Conservation (phyloP, 2,329 filamentous ascomycete species). For the Pezicula rhizophila region DNA sequence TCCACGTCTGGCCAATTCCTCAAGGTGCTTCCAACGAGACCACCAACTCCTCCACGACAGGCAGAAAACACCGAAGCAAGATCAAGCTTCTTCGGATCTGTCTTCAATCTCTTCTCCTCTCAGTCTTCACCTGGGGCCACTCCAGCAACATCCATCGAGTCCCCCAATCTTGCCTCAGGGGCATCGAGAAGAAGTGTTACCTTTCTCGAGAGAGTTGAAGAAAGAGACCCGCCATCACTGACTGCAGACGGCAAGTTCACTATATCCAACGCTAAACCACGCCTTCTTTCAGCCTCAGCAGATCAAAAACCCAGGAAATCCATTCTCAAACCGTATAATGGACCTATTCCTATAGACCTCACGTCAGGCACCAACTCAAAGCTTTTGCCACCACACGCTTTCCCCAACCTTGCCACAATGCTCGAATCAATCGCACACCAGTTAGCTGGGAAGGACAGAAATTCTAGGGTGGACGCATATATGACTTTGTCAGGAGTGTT, state of each 20-base stretch:
- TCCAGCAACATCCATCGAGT: conserved; percentile 29
- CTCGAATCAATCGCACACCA: conserved; percentile 79
- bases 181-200: conserved; percentile 49
- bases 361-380: conserved; percentile 11
- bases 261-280: conserved; percentile 4
- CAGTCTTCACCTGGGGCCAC: conserved; percentile 10
- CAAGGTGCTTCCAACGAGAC: conserved; percentile 50
- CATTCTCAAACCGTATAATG: conserved; percentile 70
- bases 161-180: conserved; percentile 12
- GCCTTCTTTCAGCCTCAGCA: conserved; percentile 21
- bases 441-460: conserved; percentile 67
- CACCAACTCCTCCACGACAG: conserved; percentile 59
- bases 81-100: conserved; percentile 15
- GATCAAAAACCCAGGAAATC: conserved; percentile 56
- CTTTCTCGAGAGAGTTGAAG: conserved; percentile 53
- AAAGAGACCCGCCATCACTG: conserved; percentile 38
- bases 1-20: conserved; percentile 27
- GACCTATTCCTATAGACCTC: conserved; percentile 9
- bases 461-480: conserved; percentile 79
- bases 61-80: conserved; percentile 30
- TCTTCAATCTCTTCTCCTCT: conserved; percentile 29
- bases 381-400: conserved; percentile 20
- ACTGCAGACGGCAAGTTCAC: conserved; percentile 10
- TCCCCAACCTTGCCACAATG: conserved; percentile 67
- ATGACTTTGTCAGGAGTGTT: conserved; percentile 69